Base-by-base conservation (phyloP, 2,329 filamentous ascomycete species). In the Teratosphaeria zuluensis region DNA sequence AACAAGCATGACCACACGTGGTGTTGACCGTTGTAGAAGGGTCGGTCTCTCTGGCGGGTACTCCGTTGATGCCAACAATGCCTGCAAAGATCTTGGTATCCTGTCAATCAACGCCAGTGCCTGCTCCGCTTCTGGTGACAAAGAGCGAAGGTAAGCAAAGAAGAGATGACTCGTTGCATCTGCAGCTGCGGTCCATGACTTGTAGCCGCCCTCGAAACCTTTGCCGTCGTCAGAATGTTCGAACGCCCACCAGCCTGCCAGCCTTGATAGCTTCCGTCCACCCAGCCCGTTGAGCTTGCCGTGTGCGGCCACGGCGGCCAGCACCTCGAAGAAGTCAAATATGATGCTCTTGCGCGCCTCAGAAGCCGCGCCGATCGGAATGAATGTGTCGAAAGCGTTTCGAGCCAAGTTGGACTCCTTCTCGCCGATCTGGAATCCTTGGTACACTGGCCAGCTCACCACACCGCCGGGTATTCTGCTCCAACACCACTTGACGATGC, bases 181-280 rank as follows among this genome's bases (percentile, higher is more conserved):
- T 60, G 94, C 94, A 61, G 92, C 92, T 88, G 78, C 86, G 65
- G 87, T 79, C 92, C 94, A 99, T 52, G 84, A 84, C 70, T 88
- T 89, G 75, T 99, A 99, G 57, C 92, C 92, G 48, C 90, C 90
- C 65, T 97, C 94, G 67, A 99, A 99, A 16, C 94, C 94, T 71
- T 88, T 92, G 51, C 88, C 89, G 6, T 85, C 85, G 71, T 97
- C 92, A 53, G 80, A 83, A 65, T 95, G 90, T 69, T 96, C 92
- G 72, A 99, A 99, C 0, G 92, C 91, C 94, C 94, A 99, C 94
- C 94, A 99, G 53, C 92, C 91, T 48, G 92, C 94, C 81, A 95
- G 90, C 65, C 94, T 84, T 9, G 94, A 97, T 57, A 99, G 81
- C 73, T 97, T 97, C 63, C 92, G 85, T 30, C 94, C 94, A 61